Percentiles rank a stretch among this genome's conserved stretches.
Conservation (phyloP, 192 early-diverging fungal genomes). For the Endogone sp. region DNA sequence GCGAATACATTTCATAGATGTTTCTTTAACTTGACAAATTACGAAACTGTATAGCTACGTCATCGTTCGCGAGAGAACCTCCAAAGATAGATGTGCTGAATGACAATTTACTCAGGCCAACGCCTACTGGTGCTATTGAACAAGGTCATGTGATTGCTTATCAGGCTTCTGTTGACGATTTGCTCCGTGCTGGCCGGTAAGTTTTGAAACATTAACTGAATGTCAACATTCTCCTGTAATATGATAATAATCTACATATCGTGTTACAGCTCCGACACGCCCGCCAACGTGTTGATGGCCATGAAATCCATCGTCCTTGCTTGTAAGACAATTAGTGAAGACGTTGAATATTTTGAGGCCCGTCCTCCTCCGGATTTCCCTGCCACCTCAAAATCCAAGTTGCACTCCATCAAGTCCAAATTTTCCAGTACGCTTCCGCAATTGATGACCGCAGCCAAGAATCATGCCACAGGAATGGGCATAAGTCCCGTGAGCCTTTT, state of each 20-base stretch:
- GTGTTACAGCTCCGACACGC: constrained; percentile 65
- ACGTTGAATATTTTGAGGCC: constrained; percentile 68
- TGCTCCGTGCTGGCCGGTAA: constrained; percentile 72
- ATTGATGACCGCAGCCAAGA: constrained; percentile 71
- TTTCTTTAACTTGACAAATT: no score
- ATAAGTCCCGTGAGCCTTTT: constrained; percentile 66
- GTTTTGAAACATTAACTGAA: neutral
- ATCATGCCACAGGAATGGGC: constrained; percentile 68
- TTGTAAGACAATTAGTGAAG: constrained; percentile 80
- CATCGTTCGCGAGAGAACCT: constrained; percentile 36
- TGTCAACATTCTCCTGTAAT: no score
- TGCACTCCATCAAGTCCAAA: constrained; percentile 54
- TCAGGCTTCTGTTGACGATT: constrained; percentile 78
- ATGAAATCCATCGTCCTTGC: constrained; percentile 82
- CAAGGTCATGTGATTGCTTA: constrained; percentile 67
- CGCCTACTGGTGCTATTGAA: constrained; percentile 63
- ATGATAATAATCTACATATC: no score
- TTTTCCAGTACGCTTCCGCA: constrained; percentile 62
- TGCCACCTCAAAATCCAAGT: constrained; percentile 38
- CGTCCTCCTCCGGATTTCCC: constrained; percentile 38
- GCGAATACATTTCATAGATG: no score
- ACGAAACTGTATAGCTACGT: no score
- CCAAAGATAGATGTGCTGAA: constrained; percentile 38
- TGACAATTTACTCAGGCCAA: constrained; percentile 25
- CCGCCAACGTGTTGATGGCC: constrained; percentile 71